Evolutionary conservation across 257 asterid genomes (phyloP).

Genomic region (Oldenlandia corymbosa): DNA sequence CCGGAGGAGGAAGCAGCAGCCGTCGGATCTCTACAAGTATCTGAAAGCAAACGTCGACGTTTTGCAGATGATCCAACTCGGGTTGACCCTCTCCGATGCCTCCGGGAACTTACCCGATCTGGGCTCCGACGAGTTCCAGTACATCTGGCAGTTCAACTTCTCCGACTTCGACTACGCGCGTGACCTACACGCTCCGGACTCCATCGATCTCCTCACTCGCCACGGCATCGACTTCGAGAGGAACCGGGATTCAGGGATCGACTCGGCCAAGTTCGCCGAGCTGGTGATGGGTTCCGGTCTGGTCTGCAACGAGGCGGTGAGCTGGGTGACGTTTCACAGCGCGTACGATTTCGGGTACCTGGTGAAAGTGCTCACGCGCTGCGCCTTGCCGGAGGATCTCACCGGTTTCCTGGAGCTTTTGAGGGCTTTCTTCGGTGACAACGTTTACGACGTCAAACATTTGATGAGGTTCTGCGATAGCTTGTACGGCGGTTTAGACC

Average conservation of each 20-base stretch:
- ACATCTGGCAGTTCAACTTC: conserved; percentile 82
- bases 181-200: conserved; percentile 59
- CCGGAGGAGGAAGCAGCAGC: conserved; percentile 18
- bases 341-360: conserved; percentile 70
- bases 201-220: conserved; percentile 40
- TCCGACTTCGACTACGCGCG: conserved; percentile 61
- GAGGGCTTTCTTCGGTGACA: conserved; percentile 43
- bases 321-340: conserved; percentile 79
- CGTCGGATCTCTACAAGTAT: conserved; percentile 48
- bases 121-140: conserved; percentile 31
- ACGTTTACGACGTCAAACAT: conserved; percentile 59
- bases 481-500: conserved; percentile 64
- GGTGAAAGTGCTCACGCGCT: conserved; percentile 56
- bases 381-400: conserved; percentile 42
- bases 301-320: conserved; percentile 45
- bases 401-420: conserved; percentile 36
- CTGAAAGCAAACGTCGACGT: conserved; percentile 71
- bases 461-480: conserved; percentile 50
- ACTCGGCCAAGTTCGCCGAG: conserved; percentile 51
- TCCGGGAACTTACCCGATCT: conserved; percentile 63
- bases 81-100: conserved; percentile 63
- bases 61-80: conserved; percentile 60
- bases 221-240: conserved; percentile 56
- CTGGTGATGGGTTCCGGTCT: conserved; percentile 57
- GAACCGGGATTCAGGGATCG: conserved; percentile 42